Base-by-base conservation (phyloP, 2,329 filamentous ascomycete species). In the Fusarium secorum region DNA sequence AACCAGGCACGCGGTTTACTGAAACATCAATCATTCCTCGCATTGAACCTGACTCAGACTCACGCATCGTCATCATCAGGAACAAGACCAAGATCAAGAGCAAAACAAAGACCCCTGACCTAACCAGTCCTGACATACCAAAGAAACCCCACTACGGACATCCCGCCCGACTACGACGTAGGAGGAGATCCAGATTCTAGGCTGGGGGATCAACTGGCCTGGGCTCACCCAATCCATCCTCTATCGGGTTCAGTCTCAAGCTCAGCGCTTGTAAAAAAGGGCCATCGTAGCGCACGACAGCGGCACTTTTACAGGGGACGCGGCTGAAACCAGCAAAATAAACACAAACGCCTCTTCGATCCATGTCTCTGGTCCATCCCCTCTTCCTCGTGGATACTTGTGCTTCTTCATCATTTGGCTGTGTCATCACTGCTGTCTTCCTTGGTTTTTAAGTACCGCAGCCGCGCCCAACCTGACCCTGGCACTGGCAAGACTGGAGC, bases 291-390 rank as follows among this genome's bases (percentile, higher is more conserved):
- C 45, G 58, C 66, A 60, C 48, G 44, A 52, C 35, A 46, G 30
- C 56, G 51, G 54, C 58, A 60, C 56, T 57, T 57, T 57, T 57
- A 57, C 60, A 69, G 55, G 64, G 68, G 45, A 53, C 55, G 44
- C 68, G 68, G 60, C 68, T 71, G 68, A 71, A 71, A 71, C 68
- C 51, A 59, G 52, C 44, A 33, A 60, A 57, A 68, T 64, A 71
- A 66, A 72, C 69, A 72, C 46, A 71, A 52, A 70, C 68, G 55
- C 68, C 64, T 48, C 24, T 39, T 38, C 41, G 17, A 39, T 59
- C 28, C 49, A 35, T 64, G 59, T 28, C 54, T 39, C 26, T 26
- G 28, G 22, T 32, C 39, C 39, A 32, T 53, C 62, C 26, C 51
- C 39, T 54, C 42, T 53, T 45, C 26, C 51, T 48, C 62, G 60